Base-by-base conservation (phyloP, 805 yeast genomes). In the Ogataea trehaloabstinens region DNA sequence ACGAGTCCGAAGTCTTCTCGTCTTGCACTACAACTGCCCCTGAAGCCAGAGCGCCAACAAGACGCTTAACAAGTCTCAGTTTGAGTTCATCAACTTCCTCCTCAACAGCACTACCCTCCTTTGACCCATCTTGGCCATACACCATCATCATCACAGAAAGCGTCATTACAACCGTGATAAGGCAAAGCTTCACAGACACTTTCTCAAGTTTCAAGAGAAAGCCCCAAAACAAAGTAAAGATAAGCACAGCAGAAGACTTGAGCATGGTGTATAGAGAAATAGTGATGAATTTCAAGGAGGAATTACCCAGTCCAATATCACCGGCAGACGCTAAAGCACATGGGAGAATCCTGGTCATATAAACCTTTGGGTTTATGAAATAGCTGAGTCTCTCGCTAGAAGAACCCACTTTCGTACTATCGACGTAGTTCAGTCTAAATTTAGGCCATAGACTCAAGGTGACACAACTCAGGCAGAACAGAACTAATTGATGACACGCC, bases 101-200 rank as follows among this genome's bases (percentile, higher is more conserved):
- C 25, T 44, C 52, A 27, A 48, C 46, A 10, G 46, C 28, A 25
- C 38, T 30, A 12, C 31, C 29, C 12, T 41, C 38, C 20, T 42
- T 39, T 4, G 39, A 25, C 31, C 45, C 49, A 11, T 46, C 45
- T 32, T 52, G 59, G 16, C 65, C 66, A 40, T 72, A 73, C 3
- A 85, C 91, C 96, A 90, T 88, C 78, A 90, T 71, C 52, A 78
- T 69, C 16, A 90, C 96, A 8, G 95, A 91, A n/a, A 70, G 55
- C 16, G 87, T 78, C 91, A 90, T 87, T 13, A 85, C 65, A 2
- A 67, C 40, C 4, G 90, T 91, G 42, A 89, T 85, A 15, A 73
- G 66, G 8, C 78, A 65, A 15, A 90, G 65, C 39, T 77, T 75
- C 73, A 78, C 68, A 33, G 82, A 76, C 46, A 85, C 81, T 46